Evolutionary conservation across 2,329 filamentous ascomycete species (phyloP), one percentile per base, ranked within the genome.

Genomic region (Fusarium nematophilum): DNA sequence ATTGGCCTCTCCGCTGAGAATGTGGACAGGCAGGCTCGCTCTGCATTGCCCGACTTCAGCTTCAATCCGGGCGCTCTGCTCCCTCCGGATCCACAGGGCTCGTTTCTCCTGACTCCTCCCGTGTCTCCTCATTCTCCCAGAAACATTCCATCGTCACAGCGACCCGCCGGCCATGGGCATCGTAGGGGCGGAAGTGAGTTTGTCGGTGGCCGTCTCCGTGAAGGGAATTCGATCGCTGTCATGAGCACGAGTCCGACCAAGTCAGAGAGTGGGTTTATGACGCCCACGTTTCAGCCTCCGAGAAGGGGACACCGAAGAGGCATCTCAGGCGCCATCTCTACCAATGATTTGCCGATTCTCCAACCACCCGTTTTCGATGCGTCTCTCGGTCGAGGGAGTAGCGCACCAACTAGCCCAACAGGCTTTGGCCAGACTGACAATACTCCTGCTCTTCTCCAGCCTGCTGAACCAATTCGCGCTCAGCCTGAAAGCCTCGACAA

Each of bases 181-280:
- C 84, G 89, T 67, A 86, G 93, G 68, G 90, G 90, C 48, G 90
- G 88, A 23, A 97, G 93, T 72, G 93, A 97, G 72, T 93, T 96
- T 69, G 90, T 96, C 39, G 92, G 92, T 30, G 91, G 90, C 7
- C 90, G 89, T 66, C 76, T 83, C 64, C 79, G 86, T 66, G 75
- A 81, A 75, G 78, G 85, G 10, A 85, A 83, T 40, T 79, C 83
- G 1, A 86, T 87, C 43, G 83, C 84, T 9, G 77, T 86, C 7
- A 81, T 91, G 77, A 90, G 86, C 73, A 85, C 86, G 10, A 92
- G 88, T 67, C 88, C 90, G 23, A 90, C 87, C 9, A 91, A 88
- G 63, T 80, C 81, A 48, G 83, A 86, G 21, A 79, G 80, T 55
- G 86, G 86, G 6, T 83, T 84, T 62, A 74, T 82, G 7, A 81